Evolutionary conservation across 306 rosid genomes (phyloP).

Genomic region (Dryas alaskensis): DNA sequence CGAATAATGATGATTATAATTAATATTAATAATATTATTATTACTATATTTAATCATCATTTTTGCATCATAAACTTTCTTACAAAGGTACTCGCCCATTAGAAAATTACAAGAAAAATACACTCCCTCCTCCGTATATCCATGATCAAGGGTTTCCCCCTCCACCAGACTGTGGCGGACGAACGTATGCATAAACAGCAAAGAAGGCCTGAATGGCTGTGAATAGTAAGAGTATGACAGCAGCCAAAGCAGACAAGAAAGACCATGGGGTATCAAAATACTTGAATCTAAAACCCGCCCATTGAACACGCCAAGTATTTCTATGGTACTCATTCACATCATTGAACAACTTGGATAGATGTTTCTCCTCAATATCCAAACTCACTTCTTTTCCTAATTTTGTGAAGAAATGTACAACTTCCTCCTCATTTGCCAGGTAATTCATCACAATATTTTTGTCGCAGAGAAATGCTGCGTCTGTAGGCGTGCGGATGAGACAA

Average conservation of each 20-base stretch:
- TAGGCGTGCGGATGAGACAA: constrained; percentile 44
- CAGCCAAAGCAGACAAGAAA: constrained; percentile 50
- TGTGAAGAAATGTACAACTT: constrained; percentile 38
- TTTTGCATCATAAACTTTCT: no score
- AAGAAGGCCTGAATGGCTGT: constrained; percentile 43
- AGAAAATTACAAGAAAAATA: no score
- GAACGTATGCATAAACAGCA: no score
- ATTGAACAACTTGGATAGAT: constrained; percentile 37
- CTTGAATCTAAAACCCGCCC: constrained; percentile 54
- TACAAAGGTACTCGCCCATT: no score
- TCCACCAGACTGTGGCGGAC: no score
- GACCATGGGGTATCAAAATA: constrained; percentile 69
- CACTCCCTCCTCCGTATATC: no score
- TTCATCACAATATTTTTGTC: constrained; percentile 52
- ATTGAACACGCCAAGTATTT: constrained; percentile 46
- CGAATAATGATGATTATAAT: no score
- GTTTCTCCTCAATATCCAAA: constrained; percentile 38
- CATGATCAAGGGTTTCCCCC: no score
- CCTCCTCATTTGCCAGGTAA: constrained; percentile 48
- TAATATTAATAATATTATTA: no score
- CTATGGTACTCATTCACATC: constrained; percentile 38
- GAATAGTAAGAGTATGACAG: constrained; percentile 31
- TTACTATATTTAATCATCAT: no score
- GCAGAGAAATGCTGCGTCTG: constrained; percentile 49
- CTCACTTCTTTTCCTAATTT: constrained; percentile 48